Base-by-base conservation (phyloP, 2,329 filamentous ascomycete genomes). In the Sphaceloma murrayae region DNA sequence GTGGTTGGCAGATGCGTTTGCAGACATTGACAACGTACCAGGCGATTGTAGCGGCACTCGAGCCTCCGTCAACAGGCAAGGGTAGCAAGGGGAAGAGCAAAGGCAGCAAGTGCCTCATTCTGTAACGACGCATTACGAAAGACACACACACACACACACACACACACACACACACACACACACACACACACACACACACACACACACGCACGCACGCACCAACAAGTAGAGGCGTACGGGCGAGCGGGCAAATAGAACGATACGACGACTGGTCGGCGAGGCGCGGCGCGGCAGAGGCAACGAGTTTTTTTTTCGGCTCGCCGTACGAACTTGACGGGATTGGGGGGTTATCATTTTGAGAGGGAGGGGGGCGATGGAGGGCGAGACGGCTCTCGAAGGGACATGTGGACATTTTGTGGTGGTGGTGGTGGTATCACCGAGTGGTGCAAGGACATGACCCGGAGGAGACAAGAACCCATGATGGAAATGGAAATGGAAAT, bases 21-120 rank as follows among this genome's bases (percentile, higher is more conserved):
- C 8, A 14, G 38, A 57, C 56, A 45, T 54, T 51, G 40, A 51
- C 17, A 43, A 14, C 33, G 39, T 32, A 33, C 46, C 51, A 94
- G 88, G 89, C 89, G 19, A 96, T 96, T 57, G 89, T 96, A 52
- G 89, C 89, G 51, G 89, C 89, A 31, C 73, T 96, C 52, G 89
- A 96, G 67, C 89, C 89, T 32, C 84, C 85, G 16, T 74, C 78
- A 48, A 79, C 80, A 40, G 36, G 45, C 91, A 89, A 74, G 87
- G 85, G 72, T 54, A 54, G 39, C 58, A 62, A 57, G 58, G 53
- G 58, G 10, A 54, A 53, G 49, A 62, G 58, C 53, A 64, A 61
- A 52, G 54, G 56, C 40, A 55, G 46, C 40, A 45, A 56, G 36
- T 65, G 62, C 51, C 49, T 57, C 33, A 56, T 65, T 45, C 58